phyloP scores from a whole-genome alignment of 345 rosid species.

The Eutrema yunnanense region DNA sequence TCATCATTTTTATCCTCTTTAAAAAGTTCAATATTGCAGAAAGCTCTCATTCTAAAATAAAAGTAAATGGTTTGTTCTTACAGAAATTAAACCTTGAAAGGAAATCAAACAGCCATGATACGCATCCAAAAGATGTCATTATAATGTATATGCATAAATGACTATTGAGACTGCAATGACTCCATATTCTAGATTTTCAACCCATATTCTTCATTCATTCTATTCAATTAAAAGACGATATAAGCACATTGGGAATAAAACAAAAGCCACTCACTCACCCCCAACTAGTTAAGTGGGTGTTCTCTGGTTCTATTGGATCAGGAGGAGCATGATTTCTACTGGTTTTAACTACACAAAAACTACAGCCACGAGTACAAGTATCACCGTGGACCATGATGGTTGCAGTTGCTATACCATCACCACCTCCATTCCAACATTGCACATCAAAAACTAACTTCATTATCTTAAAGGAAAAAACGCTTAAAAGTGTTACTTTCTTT shows the following conservation, averaged over 20 bases:
- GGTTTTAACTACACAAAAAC: slow-evolving; percentile 98
- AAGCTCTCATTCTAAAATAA: too few relatives aligned
- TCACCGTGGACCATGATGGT: slow-evolving; percentile 97
- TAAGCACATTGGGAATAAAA: not conserved
- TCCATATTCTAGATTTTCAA: not conserved
- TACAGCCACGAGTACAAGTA: slow-evolving; percentile 95
- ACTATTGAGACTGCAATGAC: not conserved
- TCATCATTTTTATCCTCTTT: too few relatives aligned
- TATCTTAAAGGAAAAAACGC: not conserved
- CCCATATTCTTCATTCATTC: not conserved
- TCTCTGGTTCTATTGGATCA: slow-evolving; percentile 87
- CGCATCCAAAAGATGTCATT: too few relatives aligned
- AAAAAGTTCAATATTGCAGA: too few relatives aligned
- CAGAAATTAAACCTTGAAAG: too few relatives aligned
- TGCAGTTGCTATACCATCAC: slow-evolving; percentile 92
- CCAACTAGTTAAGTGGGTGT: slow-evolving; percentile 93
- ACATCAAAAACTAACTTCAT: not conserved
- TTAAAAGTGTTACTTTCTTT: not conserved
- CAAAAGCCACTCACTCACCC: slow-evolving; percentile 48
- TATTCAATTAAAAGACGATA: not conserved
- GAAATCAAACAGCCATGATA: too few relatives aligned
- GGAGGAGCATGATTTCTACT: slow-evolving; percentile 87
- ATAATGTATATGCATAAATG: not conserved
- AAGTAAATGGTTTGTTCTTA: too few relatives aligned
- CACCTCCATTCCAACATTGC: slow-evolving; percentile 99